These are phyloP conservation scores for Mycena vulgaris DNA, from an alignment of 768 basidiomycete genomes.

Conservation along the genomic window DNA sequence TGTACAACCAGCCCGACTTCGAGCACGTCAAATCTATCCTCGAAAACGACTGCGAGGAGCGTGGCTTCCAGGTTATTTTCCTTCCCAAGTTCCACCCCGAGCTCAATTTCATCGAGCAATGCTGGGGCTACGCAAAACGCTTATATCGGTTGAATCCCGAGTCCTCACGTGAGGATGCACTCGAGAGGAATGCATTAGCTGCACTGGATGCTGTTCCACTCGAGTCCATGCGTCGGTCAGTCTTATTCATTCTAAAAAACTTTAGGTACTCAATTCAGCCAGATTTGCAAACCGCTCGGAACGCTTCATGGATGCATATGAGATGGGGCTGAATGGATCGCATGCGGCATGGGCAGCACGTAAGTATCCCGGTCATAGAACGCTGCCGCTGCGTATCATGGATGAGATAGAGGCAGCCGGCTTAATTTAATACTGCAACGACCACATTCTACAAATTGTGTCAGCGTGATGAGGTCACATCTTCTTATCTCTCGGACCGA, in stretches of 20 bases:
- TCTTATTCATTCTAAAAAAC: too few relatives aligned
- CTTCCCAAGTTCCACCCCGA: neutral
- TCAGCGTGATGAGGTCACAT: too few relatives aligned
- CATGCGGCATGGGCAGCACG: neutral
- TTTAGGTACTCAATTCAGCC: too few relatives aligned
- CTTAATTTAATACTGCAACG: too few relatives aligned
- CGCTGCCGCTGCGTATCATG: neutral
- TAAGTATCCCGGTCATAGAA: neutral
- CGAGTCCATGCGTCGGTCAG: neutral
- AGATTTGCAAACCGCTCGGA: neutral
- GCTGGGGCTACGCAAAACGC: neutral
- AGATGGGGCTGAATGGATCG: neutral
- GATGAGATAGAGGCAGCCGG: neutral
- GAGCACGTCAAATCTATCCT: neutral
- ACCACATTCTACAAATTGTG: too few relatives aligned
- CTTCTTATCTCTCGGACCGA: too few relatives aligned
- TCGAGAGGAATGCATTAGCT: neutral
- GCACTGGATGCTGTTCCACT: neutral
- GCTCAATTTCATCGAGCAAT: neutral
- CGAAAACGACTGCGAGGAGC: neutral
- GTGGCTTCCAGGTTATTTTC: neutral
- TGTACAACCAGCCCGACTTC: neutral
- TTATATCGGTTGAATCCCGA: neutral
- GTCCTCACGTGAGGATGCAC: neutral
- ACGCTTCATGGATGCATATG: neutral